These are phyloP conservation scores for Fraxinus ornus DNA, from an alignment of 305 asterid genomes.

Conservation along the genomic window DNA sequence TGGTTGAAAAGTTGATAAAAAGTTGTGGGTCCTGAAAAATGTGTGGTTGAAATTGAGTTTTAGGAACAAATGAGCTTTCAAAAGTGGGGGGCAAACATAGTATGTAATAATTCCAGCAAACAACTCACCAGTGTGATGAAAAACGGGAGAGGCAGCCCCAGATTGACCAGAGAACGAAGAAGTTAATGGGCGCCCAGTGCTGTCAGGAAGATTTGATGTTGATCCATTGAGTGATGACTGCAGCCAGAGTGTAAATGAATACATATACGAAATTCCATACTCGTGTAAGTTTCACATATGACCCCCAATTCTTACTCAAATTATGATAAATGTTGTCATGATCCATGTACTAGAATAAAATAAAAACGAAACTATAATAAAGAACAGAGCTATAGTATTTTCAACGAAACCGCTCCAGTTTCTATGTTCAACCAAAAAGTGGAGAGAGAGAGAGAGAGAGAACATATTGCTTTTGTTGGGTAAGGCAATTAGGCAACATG, in stretches of 20 bases:
- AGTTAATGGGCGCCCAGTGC: slow-evolving; percentile 77
- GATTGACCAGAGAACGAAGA: slow-evolving; percentile 88
- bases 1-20: neutral
- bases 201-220: slow-evolving; percentile 83
- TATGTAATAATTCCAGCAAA: slow-evolving; percentile 23
- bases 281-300: neutral
- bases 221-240: slow-evolving; percentile 92
- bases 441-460: neutral
- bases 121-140: slow-evolving; percentile 75
- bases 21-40: neutral
- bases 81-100: neutral
- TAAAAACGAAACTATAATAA: neutral
- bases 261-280: slow-evolving; percentile 21
- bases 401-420: neutral
- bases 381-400: slow-evolving; percentile 16
- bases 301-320: slow-evolving; percentile 16
- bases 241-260: slow-evolving; percentile 23
- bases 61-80: neutral
- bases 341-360: slow-evolving; percentile 7
- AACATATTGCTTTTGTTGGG: neutral
- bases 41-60: neutral
- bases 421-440: slow-evolving; percentile 4
- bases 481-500: neutral
- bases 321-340: slow-evolving; percentile 2
- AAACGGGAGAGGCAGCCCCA: slow-evolving; percentile 89